These are phyloP conservation scores for Butyriboletus loyo DNA, from an alignment of 768 basidiomycete species.

Conservation along the genomic window DNA sequence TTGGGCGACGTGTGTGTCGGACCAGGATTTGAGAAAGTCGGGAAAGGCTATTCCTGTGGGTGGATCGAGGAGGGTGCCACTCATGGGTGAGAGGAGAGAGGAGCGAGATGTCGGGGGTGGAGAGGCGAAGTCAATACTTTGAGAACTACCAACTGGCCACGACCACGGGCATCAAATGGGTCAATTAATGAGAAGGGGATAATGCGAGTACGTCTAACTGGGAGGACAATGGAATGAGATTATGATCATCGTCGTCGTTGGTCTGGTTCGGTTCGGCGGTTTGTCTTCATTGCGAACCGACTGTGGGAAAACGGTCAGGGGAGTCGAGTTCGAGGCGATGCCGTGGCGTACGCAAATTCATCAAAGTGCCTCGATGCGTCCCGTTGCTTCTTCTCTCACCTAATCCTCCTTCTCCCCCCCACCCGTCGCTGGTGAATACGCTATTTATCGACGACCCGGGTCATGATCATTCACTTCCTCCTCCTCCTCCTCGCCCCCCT, in stretches of 20 bases:
- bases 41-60: constrained; percentile 56
- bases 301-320: no score
- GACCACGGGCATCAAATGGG: background rate
- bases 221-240: no score
- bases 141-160: background rate
- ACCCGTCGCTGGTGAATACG: background rate
- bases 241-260: no score
- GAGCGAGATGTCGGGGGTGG: background rate
- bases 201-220: no score
- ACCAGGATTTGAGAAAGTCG: constrained; percentile 70
- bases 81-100: background rate
- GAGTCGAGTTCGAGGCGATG: background rate
- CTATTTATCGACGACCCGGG: background rate
- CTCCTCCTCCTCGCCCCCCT: constrained; percentile 31
- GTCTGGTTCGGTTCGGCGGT: no score
- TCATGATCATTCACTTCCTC: constrained; percentile 36
- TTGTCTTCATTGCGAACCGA: no score
- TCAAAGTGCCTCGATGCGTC: background rate
- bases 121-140: background rate
- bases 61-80: constrained; percentile 42
- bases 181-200: no score
- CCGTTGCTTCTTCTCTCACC: background rate
- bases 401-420: background rate
- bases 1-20: constrained; percentile 62
- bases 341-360: no score